Evolutionary conservation across 2,329 filamentous ascomycete species (phyloP).

Genomic region (Aspergillus fijiensis): DNA sequence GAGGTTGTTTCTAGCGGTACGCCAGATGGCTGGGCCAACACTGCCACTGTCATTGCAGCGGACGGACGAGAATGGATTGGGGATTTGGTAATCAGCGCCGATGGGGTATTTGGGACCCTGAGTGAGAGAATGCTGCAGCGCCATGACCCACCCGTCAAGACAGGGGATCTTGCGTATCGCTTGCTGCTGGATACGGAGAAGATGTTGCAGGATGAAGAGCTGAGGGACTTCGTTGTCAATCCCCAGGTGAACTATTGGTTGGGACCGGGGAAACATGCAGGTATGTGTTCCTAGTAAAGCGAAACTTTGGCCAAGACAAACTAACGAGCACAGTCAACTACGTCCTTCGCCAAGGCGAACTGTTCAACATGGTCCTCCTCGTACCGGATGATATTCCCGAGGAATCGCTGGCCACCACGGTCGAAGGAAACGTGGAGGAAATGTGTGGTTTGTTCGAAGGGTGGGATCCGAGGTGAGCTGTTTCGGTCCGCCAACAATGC

Average conservation of each 20-base stretch:
- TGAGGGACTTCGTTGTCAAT: slow-evolving; percentile 46
- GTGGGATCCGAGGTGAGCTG: slow-evolving; percentile 54
- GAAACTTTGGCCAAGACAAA: too few species aligned
- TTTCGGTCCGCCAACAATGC: not conserved
- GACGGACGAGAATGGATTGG: slow-evolving; percentile 26
- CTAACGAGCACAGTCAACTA: slow-evolving; percentile 51
- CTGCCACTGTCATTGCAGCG: slow-evolving; percentile 37
- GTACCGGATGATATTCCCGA: slow-evolving; percentile 63
- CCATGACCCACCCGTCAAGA: slow-evolving; percentile 49
- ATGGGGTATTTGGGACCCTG: slow-evolving; percentile 32
- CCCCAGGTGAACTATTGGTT: slow-evolving; percentile 57
- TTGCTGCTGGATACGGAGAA: slow-evolving; percentile 51
- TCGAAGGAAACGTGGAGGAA: slow-evolving; percentile 54
- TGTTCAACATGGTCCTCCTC: slow-evolving; percentile 56
- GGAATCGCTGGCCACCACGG: slow-evolving; percentile 48
- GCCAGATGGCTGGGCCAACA: slow-evolving; percentile 24
- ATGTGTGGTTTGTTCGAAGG: slow-evolving; percentile 55
- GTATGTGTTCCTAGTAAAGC: slow-evolving; percentile 12
- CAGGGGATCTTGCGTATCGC: slow-evolving; percentile 58
- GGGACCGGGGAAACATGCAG: slow-evolving; percentile 52
- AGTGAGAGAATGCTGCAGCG: slow-evolving; percentile 49
- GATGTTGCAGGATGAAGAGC: slow-evolving; percentile 49
- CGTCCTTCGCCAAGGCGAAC: slow-evolving; percentile 54
- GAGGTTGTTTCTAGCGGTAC: not conserved
- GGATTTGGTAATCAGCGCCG: slow-evolving; percentile 29